phyloP scores from a whole-genome alignment of 176 grass and related monocot species.

The Thalia dealbata region DNA sequence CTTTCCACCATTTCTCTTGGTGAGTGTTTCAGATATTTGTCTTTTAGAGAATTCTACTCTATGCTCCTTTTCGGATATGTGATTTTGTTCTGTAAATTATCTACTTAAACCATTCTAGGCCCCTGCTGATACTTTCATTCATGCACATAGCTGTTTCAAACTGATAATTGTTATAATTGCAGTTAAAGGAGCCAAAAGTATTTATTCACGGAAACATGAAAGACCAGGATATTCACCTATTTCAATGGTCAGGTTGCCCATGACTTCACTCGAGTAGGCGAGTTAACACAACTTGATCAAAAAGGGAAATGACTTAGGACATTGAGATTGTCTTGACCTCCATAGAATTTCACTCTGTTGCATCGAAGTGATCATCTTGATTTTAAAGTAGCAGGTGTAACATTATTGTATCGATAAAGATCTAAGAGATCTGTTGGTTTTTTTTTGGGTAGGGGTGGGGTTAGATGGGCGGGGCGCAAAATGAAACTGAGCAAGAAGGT shows the following conservation, averaged over 20 bases:
- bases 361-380: not conserved
- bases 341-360: not conserved
- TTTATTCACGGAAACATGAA: constrained; percentile 62
- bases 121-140: not conserved
- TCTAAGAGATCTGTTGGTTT: too few species aligned
- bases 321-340: not conserved
- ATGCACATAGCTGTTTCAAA: not conserved
- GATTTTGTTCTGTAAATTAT: not conserved
- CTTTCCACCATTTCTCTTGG: constrained; percentile 51
- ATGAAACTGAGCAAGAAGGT: too few species aligned
- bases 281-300: not conserved
- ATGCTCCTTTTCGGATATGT: not conserved
- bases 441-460: too few species aligned
- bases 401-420: too few species aligned
- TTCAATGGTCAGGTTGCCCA: constrained; percentile 57
- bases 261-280: constrained; percentile 13
- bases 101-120: not conserved
- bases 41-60: not conserved
- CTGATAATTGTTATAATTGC: constrained; percentile 11
- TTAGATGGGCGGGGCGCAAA: too few species aligned
- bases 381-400: too few species aligned
- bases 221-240: constrained; percentile 35
- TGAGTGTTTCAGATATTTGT: constrained; percentile 8
- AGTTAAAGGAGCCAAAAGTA: constrained; percentile 87
- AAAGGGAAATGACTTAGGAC: not conserved